phyloP scores from a whole-genome alignment of 2,329 filamentous ascomycete genomes.

The Apiospora phragmitis region DNA sequence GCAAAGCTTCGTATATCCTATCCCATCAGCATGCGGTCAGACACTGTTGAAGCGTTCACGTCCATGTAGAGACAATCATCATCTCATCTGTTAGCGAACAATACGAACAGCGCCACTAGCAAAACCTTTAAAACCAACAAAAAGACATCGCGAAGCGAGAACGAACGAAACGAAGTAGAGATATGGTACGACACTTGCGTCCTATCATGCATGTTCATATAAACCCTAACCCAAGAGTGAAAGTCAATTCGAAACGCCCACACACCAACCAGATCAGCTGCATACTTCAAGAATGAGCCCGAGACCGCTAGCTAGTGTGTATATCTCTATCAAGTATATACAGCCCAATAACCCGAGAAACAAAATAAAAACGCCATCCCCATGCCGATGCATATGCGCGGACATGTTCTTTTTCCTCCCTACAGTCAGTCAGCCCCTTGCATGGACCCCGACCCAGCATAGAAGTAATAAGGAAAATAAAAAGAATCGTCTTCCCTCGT shows the following conservation, averaged over 20 bases:
- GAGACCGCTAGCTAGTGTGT: background rate
- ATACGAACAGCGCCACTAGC: too few relatives aligned
- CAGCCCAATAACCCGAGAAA: background rate
- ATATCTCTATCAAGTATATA: background rate
- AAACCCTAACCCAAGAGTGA: background rate
- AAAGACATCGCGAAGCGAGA: background rate
- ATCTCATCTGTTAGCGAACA: too few relatives aligned
- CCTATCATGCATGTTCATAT: background rate
- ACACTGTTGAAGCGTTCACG: too few relatives aligned
- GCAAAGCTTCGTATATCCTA: too few relatives aligned
- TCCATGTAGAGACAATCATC: too few relatives aligned
- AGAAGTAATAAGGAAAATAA: background rate
- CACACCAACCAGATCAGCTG: background rate
- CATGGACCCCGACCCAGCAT: background rate
- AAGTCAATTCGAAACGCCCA: background rate
- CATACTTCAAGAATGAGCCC: background rate
- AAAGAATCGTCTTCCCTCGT: background rate
- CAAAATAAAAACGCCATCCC: background rate
- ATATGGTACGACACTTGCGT: background rate
- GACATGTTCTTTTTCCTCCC: background rate
- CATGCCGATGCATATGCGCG: background rate
- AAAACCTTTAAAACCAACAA: too few relatives aligned
- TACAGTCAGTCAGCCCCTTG: background rate
- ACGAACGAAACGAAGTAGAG: background rate
- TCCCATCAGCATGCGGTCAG: too few relatives aligned